These are phyloP conservation scores for Canna indica DNA, from an alignment of 176 grass and related monocot species.

Conservation along the genomic window DNA sequence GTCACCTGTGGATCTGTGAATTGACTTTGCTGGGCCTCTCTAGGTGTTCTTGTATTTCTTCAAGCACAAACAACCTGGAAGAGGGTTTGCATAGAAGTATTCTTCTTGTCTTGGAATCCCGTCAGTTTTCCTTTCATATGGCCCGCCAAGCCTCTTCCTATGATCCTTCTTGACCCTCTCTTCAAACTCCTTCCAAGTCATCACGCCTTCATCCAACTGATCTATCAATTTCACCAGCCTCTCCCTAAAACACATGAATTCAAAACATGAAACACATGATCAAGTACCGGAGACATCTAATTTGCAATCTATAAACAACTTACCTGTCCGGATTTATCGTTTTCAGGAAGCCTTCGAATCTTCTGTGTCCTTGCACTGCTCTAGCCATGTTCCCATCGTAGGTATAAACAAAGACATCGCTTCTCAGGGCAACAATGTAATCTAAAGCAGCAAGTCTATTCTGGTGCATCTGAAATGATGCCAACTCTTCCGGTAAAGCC, in stretches of 20 bases:
- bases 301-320: too few relatives aligned
- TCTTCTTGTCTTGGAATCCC: slow-evolving; percentile 59
- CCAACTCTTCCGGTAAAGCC: slow-evolving; percentile 42
- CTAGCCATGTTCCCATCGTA: slow-evolving; percentile 98
- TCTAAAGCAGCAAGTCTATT: slow-evolving; percentile 87
- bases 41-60: slow-evolving; percentile 1
- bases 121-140: slow-evolving; percentile 55
- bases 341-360: slow-evolving; percentile 79
- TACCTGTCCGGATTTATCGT: slow-evolving; percentile 82
- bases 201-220: slow-evolving; percentile 47
- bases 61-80: slow-evolving; percentile 84
- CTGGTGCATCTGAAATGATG: slow-evolving; percentile 49
- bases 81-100: slow-evolving; percentile 96
- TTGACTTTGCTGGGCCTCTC: neutral
- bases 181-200: slow-evolving; percentile 57
- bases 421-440: slow-evolving; percentile 67
- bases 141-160: slow-evolving; percentile 59
- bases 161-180: slow-evolving; percentile 55
- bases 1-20: too few relatives aligned
- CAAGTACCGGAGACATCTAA: too few relatives aligned
- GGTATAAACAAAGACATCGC: slow-evolving; percentile 91
- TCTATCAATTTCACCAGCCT: slow-evolving; percentile 73
- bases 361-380: slow-evolving; percentile 85
- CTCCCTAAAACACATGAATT: slow-evolving; percentile 30
- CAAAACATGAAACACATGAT: neutral